Base-by-base conservation (phyloP, 2,329 filamentous ascomycete species). In the Fusarium transvaalense region DNA sequence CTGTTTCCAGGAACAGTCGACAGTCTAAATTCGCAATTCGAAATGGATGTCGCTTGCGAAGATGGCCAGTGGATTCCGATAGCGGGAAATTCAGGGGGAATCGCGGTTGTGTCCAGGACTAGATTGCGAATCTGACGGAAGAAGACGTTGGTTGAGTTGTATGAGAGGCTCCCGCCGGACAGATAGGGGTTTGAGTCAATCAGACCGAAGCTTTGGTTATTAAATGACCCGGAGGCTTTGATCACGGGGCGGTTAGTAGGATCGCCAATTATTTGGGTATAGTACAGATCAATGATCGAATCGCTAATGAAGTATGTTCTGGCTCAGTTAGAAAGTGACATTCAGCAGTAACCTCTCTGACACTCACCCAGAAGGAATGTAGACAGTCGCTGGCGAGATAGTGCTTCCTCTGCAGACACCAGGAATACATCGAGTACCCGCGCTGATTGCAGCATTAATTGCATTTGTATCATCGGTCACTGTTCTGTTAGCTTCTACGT, bases 201-300 rank as follows among this genome's bases (percentile, higher is more conserved):
- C 35, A 87, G 76, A 6, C 81, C 82, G 19, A 83, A 78, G 31
- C 75, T 81, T 17, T 71, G 59, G 12, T 72, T 71, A 10, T 72
- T 70, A 69, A 90, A 90, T 37, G 76, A 78, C 1, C 82, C 63
- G 1, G 82, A 79, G 4, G 87, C 87, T 71, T 85, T 85, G 55
- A 90, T 82, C 5, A 84, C 82, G 8, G 91, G 82, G 58, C 85
- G 82, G 65, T 84, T 77, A 21, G 82, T 83, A 12, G 90, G 87
- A 77, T 94, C 90, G 39, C 92, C 92, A 31, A 94, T 85, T 64
- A 96, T 84, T 77, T 93, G 90, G 2, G 92, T 94, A 76, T 93
- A 93, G 81, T 94, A 96, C 79, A 90, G 89, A 75, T 91, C 88
- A 41, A 92, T 79, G 62, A 96, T 88, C 8, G 92, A 91, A 66